phyloP scores from a whole-genome alignment of 2,329 filamentous ascomycete genomes.

The Albophoma yamanashiensis region DNA sequence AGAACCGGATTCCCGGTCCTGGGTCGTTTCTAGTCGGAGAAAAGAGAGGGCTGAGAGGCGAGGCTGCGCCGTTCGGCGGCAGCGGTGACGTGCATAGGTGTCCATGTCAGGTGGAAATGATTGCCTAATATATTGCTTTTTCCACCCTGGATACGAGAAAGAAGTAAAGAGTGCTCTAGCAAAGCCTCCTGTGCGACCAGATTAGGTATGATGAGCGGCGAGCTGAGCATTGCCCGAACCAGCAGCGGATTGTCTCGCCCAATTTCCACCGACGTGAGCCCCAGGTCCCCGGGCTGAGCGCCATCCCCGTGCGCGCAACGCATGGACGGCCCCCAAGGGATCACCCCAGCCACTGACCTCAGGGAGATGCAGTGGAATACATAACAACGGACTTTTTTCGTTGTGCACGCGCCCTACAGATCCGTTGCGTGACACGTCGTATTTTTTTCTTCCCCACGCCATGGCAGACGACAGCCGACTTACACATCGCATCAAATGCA shows the following conservation, averaged over 20 bases:
- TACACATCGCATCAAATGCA: neutral
- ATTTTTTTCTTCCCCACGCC: neutral
- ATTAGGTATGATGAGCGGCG: neutral
- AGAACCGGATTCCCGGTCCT: neutral
- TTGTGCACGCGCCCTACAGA: neutral
- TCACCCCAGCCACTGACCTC: neutral
- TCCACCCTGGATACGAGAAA: neutral
- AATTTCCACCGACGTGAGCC: neutral
- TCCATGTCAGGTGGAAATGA: neutral
- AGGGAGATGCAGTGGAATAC: neutral
- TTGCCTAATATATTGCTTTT: neutral
- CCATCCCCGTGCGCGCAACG: neutral
- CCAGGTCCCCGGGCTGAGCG: neutral
- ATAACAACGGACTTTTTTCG: neutral
- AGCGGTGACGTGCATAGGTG: neutral
- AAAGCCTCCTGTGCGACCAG: neutral
- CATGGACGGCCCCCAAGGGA: neutral
- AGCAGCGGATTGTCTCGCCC: neutral
- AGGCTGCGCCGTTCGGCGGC: neutral
- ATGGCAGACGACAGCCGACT: neutral
- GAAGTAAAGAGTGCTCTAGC: neutral
- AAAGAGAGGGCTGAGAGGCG: neutral
- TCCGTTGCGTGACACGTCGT: neutral
- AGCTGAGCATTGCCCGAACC: neutral
- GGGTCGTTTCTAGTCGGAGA: neutral